These are phyloP conservation scores for Acacia crassicarpa DNA, from an alignment of 306 rosid species.

Conservation along the genomic window DNA sequence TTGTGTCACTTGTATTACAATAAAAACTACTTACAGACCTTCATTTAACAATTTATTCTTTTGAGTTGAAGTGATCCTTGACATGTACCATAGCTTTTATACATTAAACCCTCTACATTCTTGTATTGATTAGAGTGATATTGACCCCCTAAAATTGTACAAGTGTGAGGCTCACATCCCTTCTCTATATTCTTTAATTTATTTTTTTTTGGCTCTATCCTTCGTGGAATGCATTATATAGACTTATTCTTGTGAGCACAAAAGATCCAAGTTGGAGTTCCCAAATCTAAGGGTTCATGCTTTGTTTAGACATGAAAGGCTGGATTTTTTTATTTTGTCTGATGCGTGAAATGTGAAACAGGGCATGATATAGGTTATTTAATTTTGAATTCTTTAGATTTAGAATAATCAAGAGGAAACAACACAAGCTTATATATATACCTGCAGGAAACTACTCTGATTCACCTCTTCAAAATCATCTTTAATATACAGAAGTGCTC, in stretches of 20 bases:
- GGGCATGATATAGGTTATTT: neutral
- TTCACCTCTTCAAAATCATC: slow-evolving; percentile 44
- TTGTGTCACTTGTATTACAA: neutral
- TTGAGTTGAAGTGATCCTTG: neutral
- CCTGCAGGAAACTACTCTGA: slow-evolving; percentile 39
- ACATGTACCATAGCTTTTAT: neutral
- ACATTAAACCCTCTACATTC: neutral
- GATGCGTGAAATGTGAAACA: neutral
- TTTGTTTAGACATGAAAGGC: neutral
- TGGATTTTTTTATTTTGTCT: neutral
- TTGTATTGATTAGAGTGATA: neutral
- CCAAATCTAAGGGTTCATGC: neutral
- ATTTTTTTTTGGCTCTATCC: no score
- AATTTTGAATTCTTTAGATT: neutral
- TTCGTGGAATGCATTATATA: neutral
- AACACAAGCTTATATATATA: neutral
- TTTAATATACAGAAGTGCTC: slow-evolving; percentile 46
- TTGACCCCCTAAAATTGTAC: neutral
- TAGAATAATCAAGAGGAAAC: neutral
- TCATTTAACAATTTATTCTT: neutral
- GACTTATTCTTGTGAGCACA: neutral
- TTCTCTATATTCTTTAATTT: neutral
- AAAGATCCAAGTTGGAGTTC: neutral
- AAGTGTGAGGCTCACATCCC: neutral
- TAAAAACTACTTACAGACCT: neutral